A percentile compares a stretch with the other conserved stretches of the same genome.
These are phyloP conservation scores for Trichophyton schoenleinii DNA, from an alignment of 2,329 filamentous ascomycete species.

Conservation along the genomic window DNA sequence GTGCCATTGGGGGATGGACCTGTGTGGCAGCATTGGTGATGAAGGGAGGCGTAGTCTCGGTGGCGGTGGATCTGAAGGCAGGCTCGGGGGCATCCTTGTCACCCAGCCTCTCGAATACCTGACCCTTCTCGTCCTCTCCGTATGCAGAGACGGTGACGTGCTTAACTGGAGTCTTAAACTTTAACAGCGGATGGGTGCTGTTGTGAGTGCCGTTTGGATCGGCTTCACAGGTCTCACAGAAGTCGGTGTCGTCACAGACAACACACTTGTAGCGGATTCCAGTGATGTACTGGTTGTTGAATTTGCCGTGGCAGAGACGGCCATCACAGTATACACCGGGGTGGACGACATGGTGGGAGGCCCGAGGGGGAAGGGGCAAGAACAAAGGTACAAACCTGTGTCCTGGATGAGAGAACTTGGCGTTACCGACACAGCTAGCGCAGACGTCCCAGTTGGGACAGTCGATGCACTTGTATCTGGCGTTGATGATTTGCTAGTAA, in stretches of 20 bases:
- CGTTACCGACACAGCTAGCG: slow-evolving; percentile 56
- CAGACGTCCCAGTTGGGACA: slow-evolving; percentile 99
- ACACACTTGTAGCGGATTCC: slow-evolving; percentile 95
- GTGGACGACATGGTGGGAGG: slow-evolving; percentile 45
- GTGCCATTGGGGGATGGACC: neutral
- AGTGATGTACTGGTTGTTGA: slow-evolving; percentile 47
- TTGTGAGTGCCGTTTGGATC: slow-evolving; percentile 76
- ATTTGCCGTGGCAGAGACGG: slow-evolving; percentile 56
- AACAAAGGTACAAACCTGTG: slow-evolving; percentile 88
- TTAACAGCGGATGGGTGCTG: slow-evolving; percentile 90
- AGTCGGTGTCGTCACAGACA: slow-evolving; percentile 87
- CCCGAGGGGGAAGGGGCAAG: slow-evolving; percentile 47
- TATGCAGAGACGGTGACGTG: slow-evolving; percentile 77
- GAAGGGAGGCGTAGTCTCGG: slow-evolving; percentile 37
- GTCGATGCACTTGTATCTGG: slow-evolving; percentile 91
- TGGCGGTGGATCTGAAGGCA: slow-evolving; percentile 37
- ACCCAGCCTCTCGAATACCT: slow-evolving; percentile 56
- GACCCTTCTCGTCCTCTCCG: slow-evolving; percentile 60
- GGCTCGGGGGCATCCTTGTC: slow-evolving; percentile 37
- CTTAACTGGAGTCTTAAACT: slow-evolving; percentile 86
- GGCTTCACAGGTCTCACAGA: slow-evolving; percentile 89
- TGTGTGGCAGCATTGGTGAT: slow-evolving; percentile 41
- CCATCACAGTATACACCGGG: slow-evolving; percentile 89
- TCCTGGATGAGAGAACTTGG: slow-evolving; percentile 57
- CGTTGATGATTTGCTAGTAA: slow-evolving; percentile 56